phyloP scores from a whole-genome alignment of 1,284 basidiomycete species.

The Pyrrhoderma lamaoense region DNA sequence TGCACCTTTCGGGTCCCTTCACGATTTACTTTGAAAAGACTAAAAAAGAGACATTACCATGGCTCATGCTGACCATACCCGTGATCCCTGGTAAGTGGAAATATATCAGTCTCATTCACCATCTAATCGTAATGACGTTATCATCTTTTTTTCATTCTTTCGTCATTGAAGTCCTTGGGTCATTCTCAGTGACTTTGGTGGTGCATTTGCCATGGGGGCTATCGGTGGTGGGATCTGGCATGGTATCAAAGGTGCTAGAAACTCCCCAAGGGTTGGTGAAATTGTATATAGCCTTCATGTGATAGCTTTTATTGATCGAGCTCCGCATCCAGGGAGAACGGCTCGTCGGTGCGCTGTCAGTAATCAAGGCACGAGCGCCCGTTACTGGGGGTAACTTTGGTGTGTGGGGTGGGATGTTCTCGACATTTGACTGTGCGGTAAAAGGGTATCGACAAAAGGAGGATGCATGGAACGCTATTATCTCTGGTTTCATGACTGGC shows the following conservation, averaged over 20 bases:
- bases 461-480: conserved; percentile 99
- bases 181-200: conserved; percentile 97
- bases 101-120: not conserved
- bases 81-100: conserved; percentile 79
- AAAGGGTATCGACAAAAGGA: conserved; percentile 98
- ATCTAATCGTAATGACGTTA: too few species aligned
- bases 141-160: too few species aligned
- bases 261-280: conserved; percentile 88
- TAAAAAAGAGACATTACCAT: conserved; percentile 31
- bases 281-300: not conserved
- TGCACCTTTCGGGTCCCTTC: too few species aligned
- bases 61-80: conserved; percentile 86
- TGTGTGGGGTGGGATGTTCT: conserved; percentile 97
- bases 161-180: conserved; percentile 79
- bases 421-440: conserved; percentile 95
- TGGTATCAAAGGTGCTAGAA: conserved; percentile 96
- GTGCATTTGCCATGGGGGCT: conserved; percentile 93
- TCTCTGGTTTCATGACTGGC: conserved; percentile 97
- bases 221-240: conserved; percentile 98
- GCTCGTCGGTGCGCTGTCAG: conserved; percentile 87
- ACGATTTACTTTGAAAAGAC: too few species aligned
- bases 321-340: conserved; percentile 71
- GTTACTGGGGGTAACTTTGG: conserved; percentile 98
- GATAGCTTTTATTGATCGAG: not conserved
- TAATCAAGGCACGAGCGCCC: conserved; percentile 97